Conservation (phyloP, 306 rosid genomes). For the Ammopiptanthus mongolicus region DNA sequence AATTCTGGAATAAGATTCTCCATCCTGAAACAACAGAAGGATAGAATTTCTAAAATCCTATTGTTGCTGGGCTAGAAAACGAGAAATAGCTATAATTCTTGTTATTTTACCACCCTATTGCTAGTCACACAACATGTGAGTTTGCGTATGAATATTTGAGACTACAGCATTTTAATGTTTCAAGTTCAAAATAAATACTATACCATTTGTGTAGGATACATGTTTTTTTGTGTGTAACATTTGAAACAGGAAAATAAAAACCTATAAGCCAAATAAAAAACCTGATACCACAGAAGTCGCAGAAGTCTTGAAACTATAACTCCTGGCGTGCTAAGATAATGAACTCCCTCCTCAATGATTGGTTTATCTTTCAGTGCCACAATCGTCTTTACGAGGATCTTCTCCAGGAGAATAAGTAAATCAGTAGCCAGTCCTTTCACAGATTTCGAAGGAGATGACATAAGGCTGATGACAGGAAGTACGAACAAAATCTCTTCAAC, state of each 20-base stretch:
- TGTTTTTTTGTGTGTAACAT: background rate
- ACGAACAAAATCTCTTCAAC: conserved; percentile 76
- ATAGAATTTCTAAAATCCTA: conserved; percentile 9
- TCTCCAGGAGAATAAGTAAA: conserved; percentile 61
- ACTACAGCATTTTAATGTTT: conserved; percentile 14
- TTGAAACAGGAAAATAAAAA: conserved; percentile 18
- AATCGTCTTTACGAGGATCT: conserved; percentile 43
- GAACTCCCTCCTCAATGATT: conserved; percentile 34
- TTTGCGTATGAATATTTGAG: conserved; percentile 7
- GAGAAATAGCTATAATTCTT: background rate
- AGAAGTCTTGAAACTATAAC: conserved; percentile 53
- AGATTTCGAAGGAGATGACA: conserved; percentile 85
- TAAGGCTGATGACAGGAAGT: conserved; percentile 73
- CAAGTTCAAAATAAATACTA: background rate
- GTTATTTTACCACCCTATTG: background rate
- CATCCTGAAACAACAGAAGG: conserved; percentile 57
- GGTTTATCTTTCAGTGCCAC: conserved; percentile 33
- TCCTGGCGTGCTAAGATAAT: conserved; percentile 64
- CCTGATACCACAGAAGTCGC: conserved; percentile 75
- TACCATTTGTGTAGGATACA: background rate
- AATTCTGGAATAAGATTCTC: conserved; percentile 37
- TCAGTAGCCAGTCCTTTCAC: conserved; percentile 72
- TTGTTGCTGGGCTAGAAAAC: conserved; percentile 1
- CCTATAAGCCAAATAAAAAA: conserved; percentile 27
- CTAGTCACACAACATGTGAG: background rate